Base-by-base conservation (phyloP, 2,329 filamentous ascomycete genomes). In the Aspergillus hiratsukae region DNA sequence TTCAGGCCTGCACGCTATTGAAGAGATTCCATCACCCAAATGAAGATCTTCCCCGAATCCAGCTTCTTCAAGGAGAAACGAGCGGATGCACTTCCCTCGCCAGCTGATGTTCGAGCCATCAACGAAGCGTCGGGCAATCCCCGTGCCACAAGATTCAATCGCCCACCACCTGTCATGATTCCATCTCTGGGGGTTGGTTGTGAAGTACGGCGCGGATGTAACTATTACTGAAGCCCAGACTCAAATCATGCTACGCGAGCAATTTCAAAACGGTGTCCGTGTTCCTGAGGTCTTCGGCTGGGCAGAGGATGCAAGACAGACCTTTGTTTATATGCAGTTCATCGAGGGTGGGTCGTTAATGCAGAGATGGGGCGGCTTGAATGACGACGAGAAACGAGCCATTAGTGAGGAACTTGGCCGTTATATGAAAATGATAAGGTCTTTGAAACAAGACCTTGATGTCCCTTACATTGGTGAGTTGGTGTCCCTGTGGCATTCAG, bases 201-300 rank as follows among this genome's bases (percentile, higher is more conserved):
- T 75, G 54, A 76, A 75, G 55, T 75, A 72, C 53, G 69, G 72
- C 53, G 62, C 60, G 48, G 55, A 70, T 29, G 59, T 68, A 14
- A 71, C 66, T n/a, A 31, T 66, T 41, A 52, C 55, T 27, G 73
- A 74, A 54, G 66, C 64, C 21, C 45, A 66, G 49, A 66, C 69
- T 19, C 69, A 73, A 59, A 55, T 56, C 2, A 62, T 65, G 58
- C 46, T 74, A 52, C 55, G 58, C 45, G 58, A 70, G 53, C 54
- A 58, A n/a, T 52, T 73, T 17, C 27, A 61, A 53, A 69, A 56
- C 46, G 57, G 55, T 54, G 61, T 68, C 29, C 66, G 64, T n/a
- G 46, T 66, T 49, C 64, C 65, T 29, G 61, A 67, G 51, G 61
- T 67, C 3, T 68, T 64, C 58, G 62, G 60, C 25, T 68, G 63